Percentiles rank a stretch among this genome's conserved stretches.
Conservation (phyloP, 2,329 filamentous ascomycete genomes). For the Hawksworthiomyces lignivorus region DNA sequence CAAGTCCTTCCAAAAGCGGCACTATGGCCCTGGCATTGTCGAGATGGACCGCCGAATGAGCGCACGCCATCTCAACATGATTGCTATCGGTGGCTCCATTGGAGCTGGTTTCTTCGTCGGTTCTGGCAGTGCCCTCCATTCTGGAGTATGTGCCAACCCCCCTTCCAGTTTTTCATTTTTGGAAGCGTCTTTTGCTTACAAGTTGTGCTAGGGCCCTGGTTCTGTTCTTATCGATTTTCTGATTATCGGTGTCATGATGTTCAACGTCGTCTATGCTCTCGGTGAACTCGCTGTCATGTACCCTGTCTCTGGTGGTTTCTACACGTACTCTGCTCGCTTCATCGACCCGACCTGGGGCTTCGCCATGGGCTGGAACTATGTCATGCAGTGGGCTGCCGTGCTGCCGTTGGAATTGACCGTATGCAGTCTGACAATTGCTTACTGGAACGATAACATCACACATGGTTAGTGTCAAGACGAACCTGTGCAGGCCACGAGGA, state of each 20-base stretch:
- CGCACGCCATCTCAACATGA: slow-evolving; percentile 18
- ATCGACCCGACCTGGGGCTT: slow-evolving; percentile 50
- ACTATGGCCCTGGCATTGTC: slow-evolving; percentile 26
- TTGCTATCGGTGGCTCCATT: slow-evolving; percentile 39
- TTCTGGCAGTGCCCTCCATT: slow-evolving; percentile 41
- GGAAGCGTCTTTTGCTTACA: neutral
- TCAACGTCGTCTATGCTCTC: slow-evolving; percentile 54
- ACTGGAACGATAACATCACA: slow-evolving; percentile 39
- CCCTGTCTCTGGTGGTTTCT: slow-evolving; percentile 51
- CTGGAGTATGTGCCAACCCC: slow-evolving; percentile 30
- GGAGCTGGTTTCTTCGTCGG: slow-evolving; percentile 57
- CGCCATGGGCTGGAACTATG: slow-evolving; percentile 44
- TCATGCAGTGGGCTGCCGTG: slow-evolving; percentile 40
- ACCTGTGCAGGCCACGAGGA: too few relatives aligned
- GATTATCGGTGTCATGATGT: slow-evolving; percentile 53
- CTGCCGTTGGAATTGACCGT: slow-evolving; percentile 42
- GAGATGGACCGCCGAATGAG: slow-evolving; percentile 29
- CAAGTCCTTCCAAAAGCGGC: slow-evolving; percentile 34
- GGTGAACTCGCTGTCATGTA: slow-evolving; percentile 50
- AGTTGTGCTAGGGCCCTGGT: slow-evolving; percentile 29
- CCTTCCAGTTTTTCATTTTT: neutral
- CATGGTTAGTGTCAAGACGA: slow-evolving; percentile 23
- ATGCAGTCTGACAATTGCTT: slow-evolving; percentile 38
- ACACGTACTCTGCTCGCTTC: slow-evolving; percentile 48
- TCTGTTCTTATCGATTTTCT: slow-evolving; percentile 41